These are phyloP conservation scores for Trypanosoma caninum DNA, from an alignment of 208 protist species.

Conservation along the genomic window DNA sequence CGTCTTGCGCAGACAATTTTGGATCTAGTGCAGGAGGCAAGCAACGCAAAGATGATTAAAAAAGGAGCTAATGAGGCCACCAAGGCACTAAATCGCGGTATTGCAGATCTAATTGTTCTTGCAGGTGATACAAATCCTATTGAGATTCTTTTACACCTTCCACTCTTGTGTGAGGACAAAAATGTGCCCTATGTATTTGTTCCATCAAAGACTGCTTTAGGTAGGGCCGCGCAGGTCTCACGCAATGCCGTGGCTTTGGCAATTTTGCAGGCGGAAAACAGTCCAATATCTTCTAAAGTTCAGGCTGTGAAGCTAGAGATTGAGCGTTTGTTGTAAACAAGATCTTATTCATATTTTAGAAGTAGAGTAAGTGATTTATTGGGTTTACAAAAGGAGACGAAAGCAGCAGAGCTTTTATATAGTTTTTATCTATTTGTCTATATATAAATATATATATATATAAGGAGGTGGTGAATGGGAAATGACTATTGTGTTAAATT, in stretches of 20 bases:
- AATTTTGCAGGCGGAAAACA: conserved; percentile 96
- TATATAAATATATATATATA: neutral
- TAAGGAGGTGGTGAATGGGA: neutral
- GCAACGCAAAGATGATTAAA: conserved; percentile 98
- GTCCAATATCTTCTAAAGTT: conserved; percentile 96
- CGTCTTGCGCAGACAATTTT: conserved; percentile 96
- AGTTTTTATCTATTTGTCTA: conserved; percentile 3
- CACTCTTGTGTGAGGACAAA: conserved; percentile 99
- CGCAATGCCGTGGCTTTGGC: conserved; percentile 97
- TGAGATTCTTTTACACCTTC: conserved; percentile 99
- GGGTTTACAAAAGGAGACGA: neutral
- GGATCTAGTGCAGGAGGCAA: conserved; percentile 97
- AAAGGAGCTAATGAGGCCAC: conserved; percentile 99
- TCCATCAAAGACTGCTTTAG: conserved; percentile 97
- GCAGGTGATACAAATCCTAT: conserved; percentile 99
- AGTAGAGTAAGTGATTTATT: neutral
- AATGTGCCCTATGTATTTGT: conserved; percentile 99
- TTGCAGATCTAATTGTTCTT: conserved; percentile 99
- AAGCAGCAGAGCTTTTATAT: neutral
- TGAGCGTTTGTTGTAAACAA: conserved; percentile 95
- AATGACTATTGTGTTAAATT: neutral
- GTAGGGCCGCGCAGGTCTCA: conserved; percentile 98
- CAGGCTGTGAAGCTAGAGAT: conserved; percentile 97
- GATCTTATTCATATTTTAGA: too few species aligned
- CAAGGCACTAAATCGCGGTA: conserved; percentile 99